Evolutionary conservation across 2,329 filamentous ascomycete species (phyloP).

Genomic region (Graphilbum sp.): DNA sequence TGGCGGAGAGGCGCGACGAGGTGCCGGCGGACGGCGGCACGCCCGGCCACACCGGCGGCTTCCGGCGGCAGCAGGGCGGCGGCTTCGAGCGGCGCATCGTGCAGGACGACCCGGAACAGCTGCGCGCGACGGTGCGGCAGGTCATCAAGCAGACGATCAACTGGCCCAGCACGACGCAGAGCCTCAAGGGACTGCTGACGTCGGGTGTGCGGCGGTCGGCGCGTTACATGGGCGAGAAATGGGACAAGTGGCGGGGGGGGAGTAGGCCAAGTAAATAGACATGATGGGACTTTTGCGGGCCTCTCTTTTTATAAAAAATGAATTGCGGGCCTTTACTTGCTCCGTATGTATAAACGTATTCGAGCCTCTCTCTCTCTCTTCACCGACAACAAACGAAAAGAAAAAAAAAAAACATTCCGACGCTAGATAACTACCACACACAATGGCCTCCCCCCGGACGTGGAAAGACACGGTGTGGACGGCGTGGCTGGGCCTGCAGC

Average conservation of each 20-base stretch:
- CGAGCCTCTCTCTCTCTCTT: no score
- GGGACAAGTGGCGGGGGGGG: slow-evolving; percentile 41
- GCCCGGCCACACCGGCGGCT: slow-evolving; percentile 42
- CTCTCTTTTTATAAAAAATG: no score
- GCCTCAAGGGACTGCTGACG: slow-evolving; percentile 67
- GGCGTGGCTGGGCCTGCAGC: not conserved
- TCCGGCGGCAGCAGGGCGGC: slow-evolving; percentile 62
- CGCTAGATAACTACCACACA: no score
- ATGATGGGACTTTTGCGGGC: no score
- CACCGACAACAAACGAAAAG: no score
- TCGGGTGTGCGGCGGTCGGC: slow-evolving; percentile 53
- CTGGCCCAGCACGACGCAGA: slow-evolving; percentile 86
- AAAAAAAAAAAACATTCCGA: no score
- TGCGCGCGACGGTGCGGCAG: slow-evolving; percentile 53
- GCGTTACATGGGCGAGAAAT: slow-evolving; percentile 73
- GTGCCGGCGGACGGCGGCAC: no score
- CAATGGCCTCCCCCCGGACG: not conserved
- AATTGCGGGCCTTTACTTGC: no score
- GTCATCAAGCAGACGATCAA: slow-evolving; percentile 78
- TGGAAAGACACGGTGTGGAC: not conserved
- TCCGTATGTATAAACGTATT: no score
- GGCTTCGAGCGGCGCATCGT: slow-evolving; percentile 79
- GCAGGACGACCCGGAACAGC: slow-evolving; percentile 44
- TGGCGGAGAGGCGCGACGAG: slow-evolving; percentile 59
- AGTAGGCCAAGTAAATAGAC: slow-evolving; percentile 1